A percentile compares a stretch with the other conserved stretches of the same genome.
Evolutionary conservation across 768 basidiomycete species (phyloP).

Genomic region (Multifurca ochricompacta): DNA sequence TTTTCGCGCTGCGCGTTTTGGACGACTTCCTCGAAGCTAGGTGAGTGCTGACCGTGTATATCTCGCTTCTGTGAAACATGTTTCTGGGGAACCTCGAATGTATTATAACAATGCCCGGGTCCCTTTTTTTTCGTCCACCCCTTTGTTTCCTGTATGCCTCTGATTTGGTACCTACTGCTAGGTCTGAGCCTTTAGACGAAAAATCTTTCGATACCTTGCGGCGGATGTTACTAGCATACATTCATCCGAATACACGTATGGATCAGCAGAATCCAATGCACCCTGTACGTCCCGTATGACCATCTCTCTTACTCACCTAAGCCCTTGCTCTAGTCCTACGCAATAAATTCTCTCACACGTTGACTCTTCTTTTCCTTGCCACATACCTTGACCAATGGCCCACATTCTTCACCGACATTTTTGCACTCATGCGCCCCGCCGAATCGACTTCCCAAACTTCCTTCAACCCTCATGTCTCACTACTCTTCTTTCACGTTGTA

Average conservation of each 20-base stretch:
- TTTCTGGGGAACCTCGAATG: neutral
- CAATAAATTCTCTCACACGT: slow-evolving; percentile 91
- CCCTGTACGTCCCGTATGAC: slow-evolving; percentile 51
- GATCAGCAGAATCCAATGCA: slow-evolving; percentile 73
- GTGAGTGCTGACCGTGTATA: slow-evolving; percentile 42
- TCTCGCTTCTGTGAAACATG: neutral
- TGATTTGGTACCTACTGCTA: slow-evolving; percentile 23
- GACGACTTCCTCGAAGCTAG: slow-evolving; percentile 79
- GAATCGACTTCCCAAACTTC: slow-evolving; percentile 48
- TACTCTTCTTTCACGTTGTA: slow-evolving; percentile 86
- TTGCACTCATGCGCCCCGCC: slow-evolving; percentile 60
- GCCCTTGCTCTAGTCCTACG: slow-evolving; percentile 55
- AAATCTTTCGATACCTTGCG: slow-evolving; percentile 66
- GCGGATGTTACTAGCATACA: slow-evolving; percentile 71
- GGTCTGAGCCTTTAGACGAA: slow-evolving; percentile 60
- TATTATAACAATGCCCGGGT: neutral
- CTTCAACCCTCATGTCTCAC: slow-evolving; percentile 77
- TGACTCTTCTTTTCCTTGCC: slow-evolving; percentile 82
- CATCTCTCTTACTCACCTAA: slow-evolving; percentile 13
- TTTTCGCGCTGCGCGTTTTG: slow-evolving; percentile 72
- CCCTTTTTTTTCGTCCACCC: neutral
- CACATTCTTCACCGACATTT: slow-evolving; percentile 71
- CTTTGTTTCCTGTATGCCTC: neutral
- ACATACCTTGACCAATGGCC: slow-evolving; percentile 85
- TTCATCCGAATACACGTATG: slow-evolving; percentile 85